Conservation (phyloP, 1,139 yeast genomes). For the Diutina sp. region DNA sequence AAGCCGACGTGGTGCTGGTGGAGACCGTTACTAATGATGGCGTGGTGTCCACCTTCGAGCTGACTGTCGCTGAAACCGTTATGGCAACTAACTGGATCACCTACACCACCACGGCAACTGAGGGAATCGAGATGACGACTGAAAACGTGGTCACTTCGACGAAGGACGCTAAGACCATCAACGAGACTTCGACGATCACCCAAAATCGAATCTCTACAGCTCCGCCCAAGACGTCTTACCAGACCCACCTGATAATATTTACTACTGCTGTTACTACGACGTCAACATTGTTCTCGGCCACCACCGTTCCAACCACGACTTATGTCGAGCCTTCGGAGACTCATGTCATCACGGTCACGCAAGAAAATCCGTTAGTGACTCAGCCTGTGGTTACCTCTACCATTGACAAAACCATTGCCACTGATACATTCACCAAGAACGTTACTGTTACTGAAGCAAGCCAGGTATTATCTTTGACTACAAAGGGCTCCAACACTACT, state of each 20-base stretch:
- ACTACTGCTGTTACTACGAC: conserved; percentile 8
- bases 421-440: neutral
- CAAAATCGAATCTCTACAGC: neutral
- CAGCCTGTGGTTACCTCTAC: conserved; percentile 10
- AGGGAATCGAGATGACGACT: neutral
- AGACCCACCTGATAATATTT: neutral
- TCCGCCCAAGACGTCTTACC: neutral
- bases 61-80: neutral
- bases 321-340: conserved; percentile 10
- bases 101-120: neutral
- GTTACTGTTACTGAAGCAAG: conserved; percentile 1
- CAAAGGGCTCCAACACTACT: conserved; percentile 8
- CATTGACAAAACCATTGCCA: conserved; percentile 6
- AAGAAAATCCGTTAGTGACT: conserved; percentile 17
- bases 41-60: neutral
- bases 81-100: neutral
- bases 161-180: neutral
- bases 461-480: neutral
- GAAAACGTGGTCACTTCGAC: neutral
- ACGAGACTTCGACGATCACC: neutral
- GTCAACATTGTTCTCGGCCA: conserved; percentile 11
- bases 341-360: conserved; percentile 12
- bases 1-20: neutral
- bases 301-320: conserved; percentile 12
- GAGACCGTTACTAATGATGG: neutral